Base-by-base conservation (phyloP, 192 early-diverging fungal genomes). In the Coemansia guatemalensis region DNA sequence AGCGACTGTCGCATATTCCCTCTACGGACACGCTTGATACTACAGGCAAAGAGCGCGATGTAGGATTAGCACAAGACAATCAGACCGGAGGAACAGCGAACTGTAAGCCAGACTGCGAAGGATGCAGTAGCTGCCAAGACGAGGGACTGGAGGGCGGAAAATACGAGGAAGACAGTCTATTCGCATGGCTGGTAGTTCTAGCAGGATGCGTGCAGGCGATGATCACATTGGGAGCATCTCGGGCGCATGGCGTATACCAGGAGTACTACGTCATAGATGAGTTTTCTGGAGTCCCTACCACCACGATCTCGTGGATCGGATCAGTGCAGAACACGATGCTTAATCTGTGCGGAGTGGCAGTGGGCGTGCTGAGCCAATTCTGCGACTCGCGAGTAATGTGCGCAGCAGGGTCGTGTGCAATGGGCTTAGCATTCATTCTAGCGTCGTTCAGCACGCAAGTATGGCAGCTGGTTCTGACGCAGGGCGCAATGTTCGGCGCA, bases 381-480 rank as follows among this genome's bases (percentile, higher is more conserved):
- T 67, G 52, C 48, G 72, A 74, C 23, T 53, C 68, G 4, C 56
- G 77, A 26, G 27, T 68, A 0, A 25, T 80, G 48, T 74, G 71
- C 26, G 71, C 68, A 2, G 56, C 21, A 1, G 74, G 65, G 1
- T 60, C 74, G 18, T 17, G 65, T 0, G n/a, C 44, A 0, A 69
- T 81, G 74, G 71, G 73, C 21, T 12, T 57, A 14, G 52, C 74
- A 18, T 69, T 84, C 23, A 62, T 84, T 12, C 49, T 75, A 26
- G 83, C 83, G 7, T 82, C 83, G 35, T 78, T 84, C 30, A 70
- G 71, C 49, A 81, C 83, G 4, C 49, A 71, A 58, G 32, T 84
- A 2, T 84, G 82, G 82, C 82, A 84, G 66, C 61, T 84, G 53
- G 68, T 66, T 22, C 21, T 84, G 56, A 78, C 83, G 14, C 83